Evolutionary conservation across 2,329 filamentous ascomycete genomes (phyloP).

Genomic region (Xylaria digitata): DNA sequence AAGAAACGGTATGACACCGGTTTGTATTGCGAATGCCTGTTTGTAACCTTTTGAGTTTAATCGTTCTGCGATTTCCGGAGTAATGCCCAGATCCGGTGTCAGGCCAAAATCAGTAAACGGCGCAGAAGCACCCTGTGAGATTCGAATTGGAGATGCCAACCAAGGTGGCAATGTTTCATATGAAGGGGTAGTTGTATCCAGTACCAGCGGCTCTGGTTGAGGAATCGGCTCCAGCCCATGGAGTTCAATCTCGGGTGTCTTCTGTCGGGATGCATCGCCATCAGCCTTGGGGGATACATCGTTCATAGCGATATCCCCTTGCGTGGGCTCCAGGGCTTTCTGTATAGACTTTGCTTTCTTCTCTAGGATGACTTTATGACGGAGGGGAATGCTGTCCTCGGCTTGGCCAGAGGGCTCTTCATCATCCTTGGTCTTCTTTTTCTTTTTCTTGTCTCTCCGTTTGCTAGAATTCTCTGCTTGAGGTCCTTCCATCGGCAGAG

Average conservation of each 20-base stretch:
- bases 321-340: slow-evolving; percentile 56
- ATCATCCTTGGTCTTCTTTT: slow-evolving; percentile 41
- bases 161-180: slow-evolving; percentile 84
- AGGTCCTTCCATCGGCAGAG: slow-evolving; percentile 21
- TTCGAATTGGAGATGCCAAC: slow-evolving; percentile 80
- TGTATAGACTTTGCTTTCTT: slow-evolving; percentile 67
- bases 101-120: slow-evolving; percentile 65
- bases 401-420: slow-evolving; percentile 27
- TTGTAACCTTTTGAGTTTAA: slow-evolving; percentile 76
- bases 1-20: slow-evolving; percentile 82
- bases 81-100: slow-evolving; percentile 68
- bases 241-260: slow-evolving; percentile 56
- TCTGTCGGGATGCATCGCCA: slow-evolving; percentile 9
- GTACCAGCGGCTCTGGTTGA: slow-evolving; percentile 74
- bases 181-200: slow-evolving; percentile 68
- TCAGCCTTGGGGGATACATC: slow-evolving; percentile 41
- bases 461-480: slow-evolving; percentile 38
- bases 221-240: slow-evolving; percentile 85
- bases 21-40: slow-evolving; percentile 82
- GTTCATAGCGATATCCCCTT: slow-evolving; percentile 49
- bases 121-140: slow-evolving; percentile 68
- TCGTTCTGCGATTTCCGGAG: slow-evolving; percentile 67
- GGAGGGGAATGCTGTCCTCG: slow-evolving; percentile 42
- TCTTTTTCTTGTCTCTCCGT: slow-evolving; percentile 45
- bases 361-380: slow-evolving; percentile 64